Evolutionary conservation across 805 yeast genomes (phyloP), one percentile per base, ranked within the genome.

Genomic region (Kodamaea kaohsiungensis): DNA sequence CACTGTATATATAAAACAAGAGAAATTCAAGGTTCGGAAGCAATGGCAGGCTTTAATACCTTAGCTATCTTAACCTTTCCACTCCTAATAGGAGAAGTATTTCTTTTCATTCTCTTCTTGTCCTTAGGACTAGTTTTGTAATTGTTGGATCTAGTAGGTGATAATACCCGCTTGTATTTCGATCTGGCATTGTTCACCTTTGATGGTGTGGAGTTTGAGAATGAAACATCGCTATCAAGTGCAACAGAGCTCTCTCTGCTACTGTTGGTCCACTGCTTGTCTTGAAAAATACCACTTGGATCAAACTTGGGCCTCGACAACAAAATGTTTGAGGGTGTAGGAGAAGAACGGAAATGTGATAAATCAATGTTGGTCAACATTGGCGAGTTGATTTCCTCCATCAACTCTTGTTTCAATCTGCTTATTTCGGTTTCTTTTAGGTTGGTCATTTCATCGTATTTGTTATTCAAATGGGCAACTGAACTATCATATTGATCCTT

Each of bases 71-170:
- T 40, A 12, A 40, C 19, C 25, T 40, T 40, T 16, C 12, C 18
- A 40, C 10, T 15, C 45, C 45, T 40, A 16, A 22, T 43, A n/a
- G 15, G 46, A 9, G 54, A 5, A 8, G 35, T 43, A 8, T 38
- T 22, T 52, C 43, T 48, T 33, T 49, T 53, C 43, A 51, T 49
- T 22, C 19, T 22, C 37, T 56, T 53, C 59, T 56, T 57, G 38
- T 53, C 60, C 46, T 57, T 53, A 48, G 52, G 19, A 54, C 53
- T 48, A 25, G 53, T 48, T 46, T 51, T 53, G 56, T 55, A 55
- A 45, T 57, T 51, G 43, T 50, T 47, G 19, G 39, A 52, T 27
- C 48, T 51, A 46, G 57, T 40, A 19, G 54, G 53, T 13, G 52
- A 40, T 52, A 55, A 53, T 6, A 52, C 35, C 27, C 49, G 43